Conservation (phyloP, 2,329 filamentous ascomycete genomes). For the Chaetomium sp. region DNA sequence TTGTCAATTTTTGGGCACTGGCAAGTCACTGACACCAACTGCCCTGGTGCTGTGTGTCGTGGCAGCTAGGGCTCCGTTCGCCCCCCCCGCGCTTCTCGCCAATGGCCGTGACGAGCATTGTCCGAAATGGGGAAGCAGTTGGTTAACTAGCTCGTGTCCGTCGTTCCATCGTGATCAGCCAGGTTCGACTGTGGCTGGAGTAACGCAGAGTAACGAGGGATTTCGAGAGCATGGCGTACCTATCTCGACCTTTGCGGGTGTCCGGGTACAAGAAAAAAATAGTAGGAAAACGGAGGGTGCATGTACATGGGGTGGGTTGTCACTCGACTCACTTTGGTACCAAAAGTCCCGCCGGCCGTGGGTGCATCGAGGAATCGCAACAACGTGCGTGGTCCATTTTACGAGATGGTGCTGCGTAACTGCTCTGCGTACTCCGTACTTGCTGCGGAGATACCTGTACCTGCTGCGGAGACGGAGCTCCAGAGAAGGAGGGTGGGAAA, state of each 20-base stretch:
- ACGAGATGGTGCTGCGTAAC: constrained; percentile 18
- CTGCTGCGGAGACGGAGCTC: constrained; percentile 6
- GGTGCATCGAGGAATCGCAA: constrained; percentile 11
- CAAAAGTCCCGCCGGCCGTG: neutral
- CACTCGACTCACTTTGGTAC: neutral
- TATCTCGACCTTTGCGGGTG: neutral
- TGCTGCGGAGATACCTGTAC: neutral
- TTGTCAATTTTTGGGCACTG: neutral
- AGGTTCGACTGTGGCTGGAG: neutral
- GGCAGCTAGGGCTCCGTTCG: neutral
- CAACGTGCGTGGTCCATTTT: constrained; percentile 21
- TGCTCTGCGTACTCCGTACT: too few species aligned
- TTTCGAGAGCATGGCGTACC: too few species aligned
- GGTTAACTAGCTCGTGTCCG: neutral
- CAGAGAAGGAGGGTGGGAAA: constrained; percentile 7
- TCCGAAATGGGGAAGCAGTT: neutral
- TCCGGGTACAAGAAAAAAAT: neutral
- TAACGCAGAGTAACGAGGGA: neutral
- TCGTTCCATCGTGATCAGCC: neutral
- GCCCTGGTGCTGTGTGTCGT: neutral
- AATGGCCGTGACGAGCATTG: neutral
- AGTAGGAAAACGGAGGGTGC: neutral
- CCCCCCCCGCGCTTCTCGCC: neutral
- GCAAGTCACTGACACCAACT: constrained; percentile 6
- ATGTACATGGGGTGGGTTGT: neutral